A percentile compares a stretch with the other conserved stretches of the same genome.
Evolutionary conservation across 2,329 filamentous ascomycete species (phyloP).

Genomic region (Coniochaeta sp.): DNA sequence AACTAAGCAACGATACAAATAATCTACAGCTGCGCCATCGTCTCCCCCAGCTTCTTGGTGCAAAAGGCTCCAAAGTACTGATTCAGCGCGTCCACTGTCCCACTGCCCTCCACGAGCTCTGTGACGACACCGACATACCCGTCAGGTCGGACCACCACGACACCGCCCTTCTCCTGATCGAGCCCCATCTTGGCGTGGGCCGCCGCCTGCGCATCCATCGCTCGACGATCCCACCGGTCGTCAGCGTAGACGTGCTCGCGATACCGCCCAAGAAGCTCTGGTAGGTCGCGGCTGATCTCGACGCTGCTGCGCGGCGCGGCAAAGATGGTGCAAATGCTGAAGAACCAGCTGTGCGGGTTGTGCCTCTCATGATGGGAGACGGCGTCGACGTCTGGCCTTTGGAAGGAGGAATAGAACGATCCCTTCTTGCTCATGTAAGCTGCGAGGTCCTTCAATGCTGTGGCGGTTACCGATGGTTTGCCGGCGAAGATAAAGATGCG

Average conservation of each 20-base stretch:
- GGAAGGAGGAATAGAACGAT: slow-evolving; percentile 67
- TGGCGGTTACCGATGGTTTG: slow-evolving; percentile 46
- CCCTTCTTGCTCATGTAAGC: slow-evolving; percentile 53
- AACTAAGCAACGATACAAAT: neutral
- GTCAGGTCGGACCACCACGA: slow-evolving; percentile 80
- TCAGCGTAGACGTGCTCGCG: slow-evolving; percentile 81
- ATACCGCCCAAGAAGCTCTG: slow-evolving; percentile 65
- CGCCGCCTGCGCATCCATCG: slow-evolving; percentile 62
- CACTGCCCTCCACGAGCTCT: slow-evolving; percentile 64
- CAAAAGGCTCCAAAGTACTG: slow-evolving; percentile 72
- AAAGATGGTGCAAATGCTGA: slow-evolving; percentile 71
- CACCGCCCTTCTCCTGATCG: slow-evolving; percentile 62
- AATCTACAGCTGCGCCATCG: slow-evolving; percentile 28
- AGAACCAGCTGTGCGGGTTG: slow-evolving; percentile 79
- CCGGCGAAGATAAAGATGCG: slow-evolving; percentile 84
- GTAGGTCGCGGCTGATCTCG: slow-evolving; percentile 65
- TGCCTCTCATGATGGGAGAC: slow-evolving; percentile 73
- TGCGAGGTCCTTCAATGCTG: slow-evolving; percentile 65
- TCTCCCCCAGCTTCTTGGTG: slow-evolving; percentile 47
- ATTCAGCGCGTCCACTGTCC: slow-evolving; percentile 75
- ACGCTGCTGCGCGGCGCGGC: slow-evolving; percentile 60
- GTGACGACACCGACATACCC: slow-evolving; percentile 78
- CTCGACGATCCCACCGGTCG: slow-evolving; percentile 65
- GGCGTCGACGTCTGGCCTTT: slow-evolving; percentile 49
- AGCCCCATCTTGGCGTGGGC: slow-evolving; percentile 86